A percentile compares a stretch with the other conserved stretches of the same genome.
These are phyloP conservation scores for Hypoxylon fragiforme DNA, from an alignment of 495 filamentous ascomycete species.

Conservation along the genomic window DNA sequence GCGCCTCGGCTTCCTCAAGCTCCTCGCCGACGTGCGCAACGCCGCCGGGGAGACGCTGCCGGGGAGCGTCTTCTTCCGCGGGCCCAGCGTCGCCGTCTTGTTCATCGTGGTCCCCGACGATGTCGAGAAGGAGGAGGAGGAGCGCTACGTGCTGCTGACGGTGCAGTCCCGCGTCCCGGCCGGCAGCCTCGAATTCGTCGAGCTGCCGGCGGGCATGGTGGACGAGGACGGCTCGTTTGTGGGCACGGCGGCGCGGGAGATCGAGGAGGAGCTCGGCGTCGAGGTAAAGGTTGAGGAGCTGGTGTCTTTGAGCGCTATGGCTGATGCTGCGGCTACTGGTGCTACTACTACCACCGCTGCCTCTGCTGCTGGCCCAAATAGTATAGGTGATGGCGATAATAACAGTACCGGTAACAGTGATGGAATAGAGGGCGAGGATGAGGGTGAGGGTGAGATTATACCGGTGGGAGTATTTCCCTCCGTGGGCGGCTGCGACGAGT, in stretches of 20 bases:
- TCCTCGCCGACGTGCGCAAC: conserved; percentile 69
- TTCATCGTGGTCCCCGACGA: conserved; percentile 78
- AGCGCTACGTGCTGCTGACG: conserved; percentile 75
- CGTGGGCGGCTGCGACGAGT: conserved; percentile 83
- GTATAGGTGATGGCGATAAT: no score
- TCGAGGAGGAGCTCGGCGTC: conserved; percentile 77
- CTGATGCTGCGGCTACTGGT: conserved; percentile 54
- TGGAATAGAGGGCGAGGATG: conserved; percentile 29
- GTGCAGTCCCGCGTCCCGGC: conserved; percentile 83
- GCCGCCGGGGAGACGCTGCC: conserved; percentile 66
- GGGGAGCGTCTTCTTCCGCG: conserved; percentile 77
- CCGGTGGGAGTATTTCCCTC: conserved; percentile 73
- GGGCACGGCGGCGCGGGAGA: conserved; percentile 79
- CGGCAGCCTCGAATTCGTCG: conserved; percentile 72
- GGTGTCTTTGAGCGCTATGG: conserved; percentile 67
- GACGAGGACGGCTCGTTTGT: conserved; percentile 75
- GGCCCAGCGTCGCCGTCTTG: conserved; percentile 81
- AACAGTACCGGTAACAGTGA: conserved; percentile 4
- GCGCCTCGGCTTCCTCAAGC: conserved; percentile 77
- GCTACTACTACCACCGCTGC: no score
- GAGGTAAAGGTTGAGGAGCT: conserved; percentile 48
- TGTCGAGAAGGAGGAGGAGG: conserved; percentile 42
- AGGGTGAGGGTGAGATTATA: conserved; percentile 50
- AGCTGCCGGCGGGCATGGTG: conserved; percentile 90
- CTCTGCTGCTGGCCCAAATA: no score